Percentiles rank a stretch among this genome's conserved stretches.
Evolutionary conservation across 2,329 filamentous ascomycete genomes (phyloP).

Genomic region (Ustulina deusta): DNA sequence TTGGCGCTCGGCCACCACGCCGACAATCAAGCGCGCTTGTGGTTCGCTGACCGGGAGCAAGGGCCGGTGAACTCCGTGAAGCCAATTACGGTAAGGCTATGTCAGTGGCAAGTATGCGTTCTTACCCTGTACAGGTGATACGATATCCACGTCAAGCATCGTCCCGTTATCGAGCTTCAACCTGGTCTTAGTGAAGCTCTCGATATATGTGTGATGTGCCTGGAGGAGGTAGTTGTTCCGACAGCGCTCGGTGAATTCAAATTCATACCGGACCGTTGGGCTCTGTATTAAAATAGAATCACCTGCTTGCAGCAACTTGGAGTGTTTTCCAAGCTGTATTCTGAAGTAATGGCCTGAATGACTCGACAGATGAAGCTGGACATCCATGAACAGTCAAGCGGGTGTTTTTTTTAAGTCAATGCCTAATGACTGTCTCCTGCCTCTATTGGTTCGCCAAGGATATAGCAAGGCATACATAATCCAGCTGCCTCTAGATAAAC

Average conservation of each 20-base stretch:
- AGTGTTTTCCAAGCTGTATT: slow-evolving; percentile 49
- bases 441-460: slow-evolving; percentile 54
- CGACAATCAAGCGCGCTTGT: not conserved
- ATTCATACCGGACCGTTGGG: slow-evolving; percentile 51
- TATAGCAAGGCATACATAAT: slow-evolving; percentile 53
- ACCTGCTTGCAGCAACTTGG: slow-evolving; percentile 50
- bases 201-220: slow-evolving; percentile 50
- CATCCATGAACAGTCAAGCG: slow-evolving; percentile 30
- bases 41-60: not conserved
- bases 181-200: slow-evolving; percentile 48
- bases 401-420: not conserved
- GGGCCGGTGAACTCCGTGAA: slow-evolving; percentile 49
- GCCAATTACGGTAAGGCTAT: slow-evolving; percentile 48
- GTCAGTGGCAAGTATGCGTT: slow-evolving; percentile 48
- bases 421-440: slow-evolving; percentile 51
- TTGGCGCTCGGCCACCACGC: not conserved
- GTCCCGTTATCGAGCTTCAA: slow-evolving; percentile 49
- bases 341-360: slow-evolving; percentile 49
- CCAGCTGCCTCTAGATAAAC: slow-evolving; percentile 55
- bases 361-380: slow-evolving; percentile 47
- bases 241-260: slow-evolving; percentile 54
- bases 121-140: slow-evolving; percentile 36
- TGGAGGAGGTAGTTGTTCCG: slow-evolving; percentile 50
- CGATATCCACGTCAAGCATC: slow-evolving; percentile 44
- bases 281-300: slow-evolving; percentile 54